Percentiles rank a stretch among this genome's conserved stretches.
These are phyloP conservation scores for Obba rivulosa DNA, from an alignment of 768 basidiomycete species.

Conservation along the genomic window DNA sequence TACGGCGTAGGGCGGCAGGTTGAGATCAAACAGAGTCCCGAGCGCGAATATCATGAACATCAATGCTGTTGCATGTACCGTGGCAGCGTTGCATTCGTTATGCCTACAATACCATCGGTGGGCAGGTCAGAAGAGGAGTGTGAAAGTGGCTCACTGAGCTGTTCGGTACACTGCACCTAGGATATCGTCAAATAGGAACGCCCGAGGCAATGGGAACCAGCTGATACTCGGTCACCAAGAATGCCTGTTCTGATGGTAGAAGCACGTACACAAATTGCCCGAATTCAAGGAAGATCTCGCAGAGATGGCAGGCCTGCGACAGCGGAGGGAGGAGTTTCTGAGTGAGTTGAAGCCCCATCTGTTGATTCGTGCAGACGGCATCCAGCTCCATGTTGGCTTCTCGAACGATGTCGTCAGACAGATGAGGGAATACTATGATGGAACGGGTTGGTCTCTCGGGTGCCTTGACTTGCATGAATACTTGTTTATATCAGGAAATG, in stretches of 20 bases:
- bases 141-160: constrained; percentile 29
- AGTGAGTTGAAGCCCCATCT: constrained; percentile 40
- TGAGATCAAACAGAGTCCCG: constrained; percentile 55
- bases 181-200: constrained; percentile 53
- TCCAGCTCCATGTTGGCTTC: constrained; percentile 27
- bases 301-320: constrained; percentile 54
- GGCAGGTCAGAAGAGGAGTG: neutral
- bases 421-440: constrained; percentile 26
- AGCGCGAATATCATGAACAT: constrained; percentile 65
- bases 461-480: constrained; percentile 15
- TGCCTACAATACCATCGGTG: neutral
- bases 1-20: constrained; percentile 39
- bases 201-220: constrained; percentile 47
- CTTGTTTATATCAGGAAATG: neutral
- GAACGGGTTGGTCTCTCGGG: constrained; percentile 13
- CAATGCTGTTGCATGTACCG: constrained; percentile 54
- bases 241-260: neutral
- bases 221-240: constrained; percentile 28
- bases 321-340: constrained; percentile 43
- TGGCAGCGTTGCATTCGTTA: constrained; percentile 28
- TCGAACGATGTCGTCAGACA: constrained; percentile 38
- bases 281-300: constrained; percentile 61
- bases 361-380: constrained; percentile 19
- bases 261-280: constrained; percentile 50
- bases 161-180: constrained; percentile 49